These are phyloP conservation scores for Datura wrightii DNA, from an alignment of 257 asterid genomes.

Conservation along the genomic window DNA sequence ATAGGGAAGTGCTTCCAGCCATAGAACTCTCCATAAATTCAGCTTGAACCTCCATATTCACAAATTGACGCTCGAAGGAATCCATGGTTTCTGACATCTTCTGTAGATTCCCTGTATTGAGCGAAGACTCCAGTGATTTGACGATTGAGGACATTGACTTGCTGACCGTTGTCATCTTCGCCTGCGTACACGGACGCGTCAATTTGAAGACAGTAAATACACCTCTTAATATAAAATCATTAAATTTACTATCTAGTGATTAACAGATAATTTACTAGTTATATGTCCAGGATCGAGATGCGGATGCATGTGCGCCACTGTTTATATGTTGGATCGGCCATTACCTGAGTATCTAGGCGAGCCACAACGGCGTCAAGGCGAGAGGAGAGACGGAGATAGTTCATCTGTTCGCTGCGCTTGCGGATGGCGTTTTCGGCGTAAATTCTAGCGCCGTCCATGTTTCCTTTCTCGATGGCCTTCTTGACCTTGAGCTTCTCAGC, in stretches of 20 bases:
- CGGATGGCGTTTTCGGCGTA: slow-evolving; percentile 99
- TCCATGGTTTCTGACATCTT: slow-evolving; percentile 99
- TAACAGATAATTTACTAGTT: neutral
- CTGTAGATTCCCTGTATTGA: slow-evolving; percentile 88
- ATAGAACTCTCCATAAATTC: slow-evolving; percentile 99
- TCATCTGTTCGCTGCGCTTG: slow-evolving; percentile 94
- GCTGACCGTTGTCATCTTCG: slow-evolving; percentile 82
- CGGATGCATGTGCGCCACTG: neutral
- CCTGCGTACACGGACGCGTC: slow-evolving; percentile 30
- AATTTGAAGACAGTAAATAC: neutral
- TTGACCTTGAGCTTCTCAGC: slow-evolving; percentile 89
- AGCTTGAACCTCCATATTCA: slow-evolving; percentile 98
- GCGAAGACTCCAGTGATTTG: slow-evolving; percentile 80
- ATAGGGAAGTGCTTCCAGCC: slow-evolving; percentile 96
- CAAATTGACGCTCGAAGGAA: slow-evolving; percentile 87
- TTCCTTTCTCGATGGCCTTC: slow-evolving; percentile 96
- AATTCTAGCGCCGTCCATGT: slow-evolving; percentile 98
- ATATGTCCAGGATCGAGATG: neutral
- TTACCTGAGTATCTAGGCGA: slow-evolving; percentile 84
- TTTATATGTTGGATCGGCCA: neutral
- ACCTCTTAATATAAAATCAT: neutral
- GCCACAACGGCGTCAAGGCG: slow-evolving; percentile 97
- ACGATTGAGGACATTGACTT: slow-evolving; percentile 91
- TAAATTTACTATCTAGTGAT: neutral
- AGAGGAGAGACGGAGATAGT: slow-evolving; percentile 88